phyloP scores from a whole-genome alignment of 306 rosid genomes.

The Prunus mira region DNA sequence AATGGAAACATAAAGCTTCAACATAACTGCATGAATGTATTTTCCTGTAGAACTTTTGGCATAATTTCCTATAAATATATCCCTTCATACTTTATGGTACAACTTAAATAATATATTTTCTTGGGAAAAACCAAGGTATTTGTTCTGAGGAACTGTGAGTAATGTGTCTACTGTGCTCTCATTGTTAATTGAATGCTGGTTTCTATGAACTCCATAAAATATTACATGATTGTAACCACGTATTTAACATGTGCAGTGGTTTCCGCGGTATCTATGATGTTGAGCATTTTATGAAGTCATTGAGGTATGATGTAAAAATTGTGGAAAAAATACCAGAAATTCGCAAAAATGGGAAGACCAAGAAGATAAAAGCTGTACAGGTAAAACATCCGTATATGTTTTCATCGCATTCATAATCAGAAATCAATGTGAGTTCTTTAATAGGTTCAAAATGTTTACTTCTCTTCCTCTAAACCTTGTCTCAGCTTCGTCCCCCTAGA shows the following conservation, averaged over 20 bases:
- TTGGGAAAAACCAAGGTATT: background rate
- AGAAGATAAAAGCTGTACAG: constrained; percentile 92
- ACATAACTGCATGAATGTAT: background rate
- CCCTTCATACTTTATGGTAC: background rate
- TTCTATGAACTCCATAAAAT: background rate
- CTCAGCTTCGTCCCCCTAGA: constrained; percentile 84
- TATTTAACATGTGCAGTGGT: constrained; percentile 55
- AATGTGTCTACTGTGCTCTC: background rate
- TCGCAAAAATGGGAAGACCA: constrained; percentile 66
- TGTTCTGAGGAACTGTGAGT: background rate
- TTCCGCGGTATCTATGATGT: constrained; percentile 95
- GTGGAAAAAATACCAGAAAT: constrained; percentile 86
- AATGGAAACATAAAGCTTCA: background rate
- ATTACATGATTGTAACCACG: background rate
- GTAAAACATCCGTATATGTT: constrained; percentile 33
- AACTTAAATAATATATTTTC: background rate
- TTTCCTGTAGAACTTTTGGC: background rate
- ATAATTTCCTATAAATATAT: background rate
- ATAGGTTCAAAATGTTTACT: constrained; percentile 13
- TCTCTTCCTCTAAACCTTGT: constrained; percentile 13
- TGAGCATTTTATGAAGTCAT: constrained; percentile 71
- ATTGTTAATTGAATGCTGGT: background rate
- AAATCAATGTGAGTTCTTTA: constrained; percentile 17
- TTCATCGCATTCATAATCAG: background rate
- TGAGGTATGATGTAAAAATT: constrained; percentile 77